Evolutionary conservation across 805 yeast species (phyloP), one percentile per base, ranked within the genome.

Genomic region (Sugiyamaella americana): DNA sequence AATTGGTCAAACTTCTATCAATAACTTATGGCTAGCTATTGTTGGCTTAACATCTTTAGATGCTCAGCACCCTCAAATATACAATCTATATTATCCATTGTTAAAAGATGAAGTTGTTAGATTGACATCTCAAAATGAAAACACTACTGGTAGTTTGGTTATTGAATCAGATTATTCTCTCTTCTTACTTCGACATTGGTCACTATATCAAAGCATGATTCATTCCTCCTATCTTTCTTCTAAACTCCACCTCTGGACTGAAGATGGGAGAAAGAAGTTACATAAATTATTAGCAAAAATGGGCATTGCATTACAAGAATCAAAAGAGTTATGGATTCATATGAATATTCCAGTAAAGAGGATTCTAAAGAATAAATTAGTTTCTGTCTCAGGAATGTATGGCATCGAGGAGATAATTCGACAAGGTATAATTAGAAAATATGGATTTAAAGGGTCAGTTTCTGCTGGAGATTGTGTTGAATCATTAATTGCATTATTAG

Each of bases 391-490:
- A 6, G 84, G 82, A 1, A 68, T 77, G 46, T 88, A 84, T 61
- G 96, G 93, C 3, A 69, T 93, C 24, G 93, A 84, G 48, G 93
- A 87, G 35, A 72, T 93, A 23, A 78, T 85, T 0, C 72, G 89
- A 51, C 89, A 85, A 37, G 98, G 98, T 0, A 88, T 93, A 50
- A 74, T 87, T 5, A 74, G 96, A 50, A 79, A 85, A 4, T 88
- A 77, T 65, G 99, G 98, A 0, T 91, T 76, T 59, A 79, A 84
- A 50, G 96, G 97, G 1, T 78, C 84, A 11, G 71, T 91, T 13
- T 80, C 94, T 34, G 98, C 98, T 0, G 85, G 87, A 64, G 99
- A 93, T 62, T 87, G 84, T 59, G 96, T 86, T 2, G 97, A 93
- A 59, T 78, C 96, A 0, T 67, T 93, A 5, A 77, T 88, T 2